Percentiles rank a stretch among this genome's conserved stretches.
Conservation (phyloP, 768 basidiomycete genomes). For the Galerina marginata region DNA sequence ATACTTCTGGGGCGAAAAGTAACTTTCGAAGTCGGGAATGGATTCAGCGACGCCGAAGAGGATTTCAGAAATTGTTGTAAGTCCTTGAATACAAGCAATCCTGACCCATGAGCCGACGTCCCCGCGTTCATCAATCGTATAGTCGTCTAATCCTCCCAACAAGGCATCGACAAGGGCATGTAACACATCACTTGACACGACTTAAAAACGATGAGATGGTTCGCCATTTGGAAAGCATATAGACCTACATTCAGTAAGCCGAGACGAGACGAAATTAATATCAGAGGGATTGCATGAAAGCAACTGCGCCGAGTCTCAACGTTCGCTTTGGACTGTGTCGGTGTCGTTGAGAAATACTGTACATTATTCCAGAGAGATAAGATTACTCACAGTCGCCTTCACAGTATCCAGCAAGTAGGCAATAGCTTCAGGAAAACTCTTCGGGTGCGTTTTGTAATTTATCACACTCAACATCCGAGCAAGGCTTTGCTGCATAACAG, state of each 20-base stretch:
- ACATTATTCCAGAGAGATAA: not conserved
- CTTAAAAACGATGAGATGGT: conserved; percentile 39
- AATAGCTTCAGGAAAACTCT: conserved; percentile 59
- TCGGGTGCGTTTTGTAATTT: conserved; percentile 62
- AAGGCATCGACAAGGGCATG: conserved; percentile 58
- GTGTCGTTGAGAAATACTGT: conserved; percentile 1
- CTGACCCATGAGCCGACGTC: conserved; percentile 98
- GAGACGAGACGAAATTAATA: conserved; percentile 50
- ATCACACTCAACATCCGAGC: conserved; percentile 72
- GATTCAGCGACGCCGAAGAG: conserved; percentile 50
- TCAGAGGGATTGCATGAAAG: conserved; percentile 52
- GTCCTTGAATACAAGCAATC: conserved; percentile 71
- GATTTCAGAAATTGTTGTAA: conserved; percentile 58
- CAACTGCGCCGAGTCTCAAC: conserved; percentile 48
- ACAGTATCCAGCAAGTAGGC: conserved; percentile 65
- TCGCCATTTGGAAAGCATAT: conserved; percentile 11
- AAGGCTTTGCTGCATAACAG: conserved; percentile 73
- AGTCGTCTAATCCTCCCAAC: conserved; percentile 83
- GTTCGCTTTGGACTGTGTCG: conserved; percentile 33
- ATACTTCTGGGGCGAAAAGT: conserved; percentile 64
- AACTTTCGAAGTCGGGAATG: conserved; percentile 56
- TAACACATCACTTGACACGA: conserved; percentile 50
- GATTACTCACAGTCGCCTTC: conserved; percentile 52
- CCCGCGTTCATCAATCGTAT: conserved; percentile 91
- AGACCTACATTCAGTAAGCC: conserved; percentile 51